Conservation (phyloP, 1,284 basidiomycete genomes). For the Cryptococcus jaspeensis region DNA sequence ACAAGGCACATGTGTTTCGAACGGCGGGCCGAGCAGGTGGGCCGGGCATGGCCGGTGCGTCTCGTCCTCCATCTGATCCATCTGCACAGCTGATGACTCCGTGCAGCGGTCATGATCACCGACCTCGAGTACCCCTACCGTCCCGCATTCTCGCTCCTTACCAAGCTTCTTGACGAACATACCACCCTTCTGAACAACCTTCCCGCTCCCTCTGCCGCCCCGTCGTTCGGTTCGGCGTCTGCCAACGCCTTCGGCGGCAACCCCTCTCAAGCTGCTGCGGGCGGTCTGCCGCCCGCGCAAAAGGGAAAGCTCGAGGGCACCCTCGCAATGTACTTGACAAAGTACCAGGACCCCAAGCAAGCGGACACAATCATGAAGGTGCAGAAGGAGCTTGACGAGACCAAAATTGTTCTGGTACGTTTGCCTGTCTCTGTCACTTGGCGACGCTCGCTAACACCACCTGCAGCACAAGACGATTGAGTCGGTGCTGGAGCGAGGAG, state of each 20-base stretch:
- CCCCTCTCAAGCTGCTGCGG: constrained; percentile 46
- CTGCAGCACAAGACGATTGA: constrained; percentile 97
- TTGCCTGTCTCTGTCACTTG: not conserved
- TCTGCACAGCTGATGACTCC: constrained; percentile 13
- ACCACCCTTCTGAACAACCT: constrained; percentile 64
- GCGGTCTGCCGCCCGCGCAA: constrained; percentile 50
- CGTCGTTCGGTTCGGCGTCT: constrained; percentile 42
- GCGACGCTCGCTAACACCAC: not conserved
- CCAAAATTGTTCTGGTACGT: constrained; percentile 92
- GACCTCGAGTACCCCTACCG: constrained; percentile 96
- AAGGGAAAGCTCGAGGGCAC: constrained; percentile 56
- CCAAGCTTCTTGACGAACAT: constrained; percentile 94
- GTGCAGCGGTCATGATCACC: constrained; percentile 81
- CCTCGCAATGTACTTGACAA: constrained; percentile 75
- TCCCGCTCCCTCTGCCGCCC: constrained; percentile 40
- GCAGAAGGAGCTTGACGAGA: constrained; percentile 97
- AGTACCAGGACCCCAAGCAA: constrained; percentile 97
- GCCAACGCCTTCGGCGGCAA: constrained; percentile 48
- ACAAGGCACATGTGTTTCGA: constrained; percentile 88
- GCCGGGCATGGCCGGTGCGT: constrained; percentile 64
- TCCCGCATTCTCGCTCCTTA: constrained; percentile 91
- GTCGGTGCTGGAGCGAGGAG: constrained; percentile 90
- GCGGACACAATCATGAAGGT: constrained; percentile 99
- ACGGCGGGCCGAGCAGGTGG: constrained; percentile 36
- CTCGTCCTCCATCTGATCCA: not conserved